phyloP scores from a whole-genome alignment of 169 alveolate genomes.

The Sarcocystis neurona region DNA sequence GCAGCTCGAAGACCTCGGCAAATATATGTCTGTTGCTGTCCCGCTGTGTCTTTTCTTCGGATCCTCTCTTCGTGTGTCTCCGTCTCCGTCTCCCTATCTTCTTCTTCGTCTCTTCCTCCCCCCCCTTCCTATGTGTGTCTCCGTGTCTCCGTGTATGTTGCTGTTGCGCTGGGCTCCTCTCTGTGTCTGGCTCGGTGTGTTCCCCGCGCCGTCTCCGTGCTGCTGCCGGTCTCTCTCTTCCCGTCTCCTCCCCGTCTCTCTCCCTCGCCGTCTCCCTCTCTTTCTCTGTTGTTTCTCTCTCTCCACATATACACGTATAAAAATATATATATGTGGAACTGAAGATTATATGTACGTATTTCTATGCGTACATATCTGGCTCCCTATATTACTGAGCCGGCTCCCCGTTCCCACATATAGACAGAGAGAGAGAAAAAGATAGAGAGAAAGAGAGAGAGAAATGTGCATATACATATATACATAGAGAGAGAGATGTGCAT shows the following conservation, averaged over 20 bases:
- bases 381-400: no score
- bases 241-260: no score
- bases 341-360: no score
- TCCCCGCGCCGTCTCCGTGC: not conserved
- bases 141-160: not conserved
- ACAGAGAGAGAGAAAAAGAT: no score
- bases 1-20: no score
- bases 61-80: not conserved
- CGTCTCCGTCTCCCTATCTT: not conserved
- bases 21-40: not conserved
- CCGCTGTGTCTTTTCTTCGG: not conserved
- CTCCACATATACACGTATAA: not conserved
- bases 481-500: no score
- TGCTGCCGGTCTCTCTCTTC: not conserved
- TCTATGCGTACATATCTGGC: no score
- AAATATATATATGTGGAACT: no score
- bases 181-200: not conserved
- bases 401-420: no score
- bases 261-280: not conserved
- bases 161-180: not conserved
- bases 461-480: no score
- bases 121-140: not conserved
- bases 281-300: not conserved
- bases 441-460: no score
- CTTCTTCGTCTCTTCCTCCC: not conserved